Conservation (phyloP, 768 basidiomycete genomes). For the Suillus alpinus region DNA sequence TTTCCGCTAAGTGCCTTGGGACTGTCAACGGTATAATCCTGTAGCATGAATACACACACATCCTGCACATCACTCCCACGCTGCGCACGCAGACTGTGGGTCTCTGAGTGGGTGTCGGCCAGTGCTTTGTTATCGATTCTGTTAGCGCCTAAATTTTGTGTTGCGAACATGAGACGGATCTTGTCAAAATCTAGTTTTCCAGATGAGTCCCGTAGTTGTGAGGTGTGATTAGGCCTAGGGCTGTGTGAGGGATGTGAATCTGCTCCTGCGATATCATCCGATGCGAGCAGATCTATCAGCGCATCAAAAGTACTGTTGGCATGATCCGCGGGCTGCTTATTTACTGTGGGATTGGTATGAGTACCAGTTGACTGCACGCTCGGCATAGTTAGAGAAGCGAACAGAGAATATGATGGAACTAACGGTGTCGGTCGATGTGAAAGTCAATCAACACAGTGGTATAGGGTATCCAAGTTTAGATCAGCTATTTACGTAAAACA, state of each 20-base stretch:
- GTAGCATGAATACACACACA: neutral
- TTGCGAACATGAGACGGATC: constrained; percentile 26
- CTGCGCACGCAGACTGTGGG: neutral
- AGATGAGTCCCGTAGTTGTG: constrained; percentile 22
- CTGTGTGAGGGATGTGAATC: neutral
- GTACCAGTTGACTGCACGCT: neutral
- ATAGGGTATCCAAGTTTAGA: neutral
- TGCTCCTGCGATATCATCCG: constrained; percentile 16
- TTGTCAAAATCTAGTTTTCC: constrained; percentile 32
- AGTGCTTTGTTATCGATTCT: too few relatives aligned
- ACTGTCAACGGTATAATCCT: neutral
- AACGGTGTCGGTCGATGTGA: neutral
- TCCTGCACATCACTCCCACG: neutral
- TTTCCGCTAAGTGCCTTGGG: neutral
- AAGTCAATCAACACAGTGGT: neutral
- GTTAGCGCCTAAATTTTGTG: constrained; percentile 10
- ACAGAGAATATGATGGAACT: neutral
- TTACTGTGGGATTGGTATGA: neutral
- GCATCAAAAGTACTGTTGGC: constrained; percentile 23
- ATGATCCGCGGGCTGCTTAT: neutral
- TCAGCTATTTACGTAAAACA: neutral
- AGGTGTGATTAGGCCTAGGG: constrained; percentile 4
- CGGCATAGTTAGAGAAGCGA: neutral
- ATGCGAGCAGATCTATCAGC: constrained; percentile 30
- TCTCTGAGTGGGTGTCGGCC: neutral